Evolutionary conservation across 768 basidiomycete species (phyloP).

Genomic region (Tricholoma furcatifolium): DNA sequence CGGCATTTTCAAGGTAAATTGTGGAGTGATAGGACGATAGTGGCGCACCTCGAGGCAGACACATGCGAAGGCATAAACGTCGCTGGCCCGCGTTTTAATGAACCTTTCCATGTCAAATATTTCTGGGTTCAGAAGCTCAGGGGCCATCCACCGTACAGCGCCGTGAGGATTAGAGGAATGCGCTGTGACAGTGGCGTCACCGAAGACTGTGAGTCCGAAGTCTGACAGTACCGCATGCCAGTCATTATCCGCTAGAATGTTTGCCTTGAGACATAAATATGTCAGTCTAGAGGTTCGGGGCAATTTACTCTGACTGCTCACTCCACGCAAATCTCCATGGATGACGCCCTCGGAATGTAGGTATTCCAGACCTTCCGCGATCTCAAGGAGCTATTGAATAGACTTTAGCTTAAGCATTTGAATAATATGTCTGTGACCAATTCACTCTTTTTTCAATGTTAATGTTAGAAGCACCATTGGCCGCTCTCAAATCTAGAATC

Average conservation of each 20-base stretch:
- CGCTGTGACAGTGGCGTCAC: constrained; percentile 24
- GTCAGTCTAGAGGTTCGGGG: background rate
- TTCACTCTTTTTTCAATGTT: constrained; percentile 16
- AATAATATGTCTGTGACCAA: background rate
- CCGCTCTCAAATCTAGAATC: constrained; percentile 19
- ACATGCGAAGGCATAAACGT: constrained; percentile 34
- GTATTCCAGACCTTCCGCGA: constrained; percentile 21
- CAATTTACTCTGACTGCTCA: constrained; percentile 1
- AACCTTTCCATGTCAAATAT: constrained; percentile 20
- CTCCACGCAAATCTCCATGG: constrained; percentile 24
- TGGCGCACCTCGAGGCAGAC: constrained; percentile 28
- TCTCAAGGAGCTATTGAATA: constrained; percentile 16
- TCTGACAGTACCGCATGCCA: constrained; percentile 33
- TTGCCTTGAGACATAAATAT: constrained; percentile 17
- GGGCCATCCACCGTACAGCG: constrained; percentile 34
- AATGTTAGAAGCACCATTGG: constrained; percentile 17
- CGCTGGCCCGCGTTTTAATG: constrained; percentile 25
- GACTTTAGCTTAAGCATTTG: background rate
- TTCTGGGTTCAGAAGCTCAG: constrained; percentile 32
- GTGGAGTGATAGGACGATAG: background rate
- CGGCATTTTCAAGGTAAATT: background rate
- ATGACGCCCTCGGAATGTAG: constrained; percentile 21
- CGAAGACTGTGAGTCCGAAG: constrained; percentile 31
- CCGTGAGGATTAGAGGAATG: constrained; percentile 25
- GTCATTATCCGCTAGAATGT: constrained; percentile 29